Percentiles rank a stretch among this genome's conserved stretches.
Evolutionary conservation across 305 asterid genomes (phyloP).

Genomic region (Solanum chacoense): DNA sequence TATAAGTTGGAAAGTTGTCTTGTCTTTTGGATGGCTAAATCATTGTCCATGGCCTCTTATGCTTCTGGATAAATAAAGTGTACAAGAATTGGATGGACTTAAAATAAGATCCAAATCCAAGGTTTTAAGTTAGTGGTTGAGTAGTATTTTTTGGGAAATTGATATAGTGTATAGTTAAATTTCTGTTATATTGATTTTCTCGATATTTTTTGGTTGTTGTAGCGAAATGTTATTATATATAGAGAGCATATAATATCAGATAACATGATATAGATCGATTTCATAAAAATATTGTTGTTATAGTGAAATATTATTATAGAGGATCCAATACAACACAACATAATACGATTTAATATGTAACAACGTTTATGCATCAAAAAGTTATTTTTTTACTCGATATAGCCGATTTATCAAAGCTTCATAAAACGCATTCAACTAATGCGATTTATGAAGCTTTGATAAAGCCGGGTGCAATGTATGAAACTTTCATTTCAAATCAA

Average conservation of each 20-base stretch:
- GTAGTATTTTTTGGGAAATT: background rate
- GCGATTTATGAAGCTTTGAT: background rate
- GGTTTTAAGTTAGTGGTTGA: background rate
- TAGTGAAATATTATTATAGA: too few species aligned
- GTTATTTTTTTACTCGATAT: background rate
- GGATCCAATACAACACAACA: too few species aligned
- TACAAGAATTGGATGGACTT: constrained; percentile 22
- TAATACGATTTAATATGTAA: too few species aligned
- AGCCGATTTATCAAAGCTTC: background rate
- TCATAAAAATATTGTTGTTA: too few species aligned
- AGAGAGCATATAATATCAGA: too few species aligned
- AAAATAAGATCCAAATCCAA: background rate
- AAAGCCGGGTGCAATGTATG: background rate
- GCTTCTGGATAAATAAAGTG: constrained; percentile 10
- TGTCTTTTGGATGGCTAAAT: constrained; percentile 25
- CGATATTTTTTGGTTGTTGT: background rate
- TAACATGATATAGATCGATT: background rate
- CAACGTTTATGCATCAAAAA: too few species aligned
- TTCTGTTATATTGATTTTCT: background rate
- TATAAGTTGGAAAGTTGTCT: constrained; percentile 25
- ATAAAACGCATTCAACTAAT: background rate
- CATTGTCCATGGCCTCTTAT: constrained; percentile 18
- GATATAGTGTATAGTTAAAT: background rate
- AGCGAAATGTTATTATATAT: too few species aligned
- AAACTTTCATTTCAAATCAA: background rate